Percentiles rank a stretch among this genome's conserved stretches.
Evolutionary conservation across 768 basidiomycete species (phyloP).

Genomic region (Mycena haematopus): DNA sequence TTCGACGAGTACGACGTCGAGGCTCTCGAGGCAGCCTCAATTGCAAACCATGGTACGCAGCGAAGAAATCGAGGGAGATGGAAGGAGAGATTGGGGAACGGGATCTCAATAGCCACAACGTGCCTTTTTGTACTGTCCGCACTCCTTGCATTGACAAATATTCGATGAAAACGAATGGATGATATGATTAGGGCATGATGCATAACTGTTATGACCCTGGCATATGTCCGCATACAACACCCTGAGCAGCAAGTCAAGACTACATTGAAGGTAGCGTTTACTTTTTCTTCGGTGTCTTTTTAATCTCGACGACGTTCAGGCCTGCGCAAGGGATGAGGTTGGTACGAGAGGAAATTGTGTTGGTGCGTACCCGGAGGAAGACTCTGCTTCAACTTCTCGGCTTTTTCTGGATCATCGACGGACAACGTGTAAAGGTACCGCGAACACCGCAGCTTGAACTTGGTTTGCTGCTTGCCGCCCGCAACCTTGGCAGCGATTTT

Average conservation of each 20-base stretch:
- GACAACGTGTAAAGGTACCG: conserved; percentile 97
- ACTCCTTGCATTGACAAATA: conserved; percentile 31
- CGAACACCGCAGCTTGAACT: conserved; percentile 99
- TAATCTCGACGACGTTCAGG: conserved; percentile 74
- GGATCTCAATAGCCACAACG: conserved; percentile 33
- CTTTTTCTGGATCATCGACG: conserved; percentile 96
- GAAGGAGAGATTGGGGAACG: conserved; percentile 30
- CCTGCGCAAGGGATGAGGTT: conserved; percentile 46
- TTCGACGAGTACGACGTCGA: conserved; percentile 42
- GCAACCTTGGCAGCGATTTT: conserved; percentile 77
- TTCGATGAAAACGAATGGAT: conserved; percentile 26
- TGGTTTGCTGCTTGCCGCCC: conserved; percentile 82
- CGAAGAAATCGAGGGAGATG: conserved; percentile 28
- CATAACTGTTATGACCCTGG: conserved; percentile 40
- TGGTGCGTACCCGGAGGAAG: conserved; percentile 87
- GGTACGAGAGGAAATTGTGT: not conserved
- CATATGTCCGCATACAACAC: conserved; percentile 34
- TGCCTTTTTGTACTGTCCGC: conserved; percentile 31
- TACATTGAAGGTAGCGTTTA: conserved; percentile 43
- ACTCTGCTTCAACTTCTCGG: conserved; percentile 95
- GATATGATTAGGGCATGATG: conserved; percentile 39
- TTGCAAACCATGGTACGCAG: conserved; percentile 3
- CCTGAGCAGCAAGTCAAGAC: conserved; percentile 27
- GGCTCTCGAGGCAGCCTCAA: conserved; percentile 33
- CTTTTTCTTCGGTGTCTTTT: conserved; percentile 77